Conservation (phyloP, 768 basidiomycete genomes). For the Butyriboletus loyo region DNA sequence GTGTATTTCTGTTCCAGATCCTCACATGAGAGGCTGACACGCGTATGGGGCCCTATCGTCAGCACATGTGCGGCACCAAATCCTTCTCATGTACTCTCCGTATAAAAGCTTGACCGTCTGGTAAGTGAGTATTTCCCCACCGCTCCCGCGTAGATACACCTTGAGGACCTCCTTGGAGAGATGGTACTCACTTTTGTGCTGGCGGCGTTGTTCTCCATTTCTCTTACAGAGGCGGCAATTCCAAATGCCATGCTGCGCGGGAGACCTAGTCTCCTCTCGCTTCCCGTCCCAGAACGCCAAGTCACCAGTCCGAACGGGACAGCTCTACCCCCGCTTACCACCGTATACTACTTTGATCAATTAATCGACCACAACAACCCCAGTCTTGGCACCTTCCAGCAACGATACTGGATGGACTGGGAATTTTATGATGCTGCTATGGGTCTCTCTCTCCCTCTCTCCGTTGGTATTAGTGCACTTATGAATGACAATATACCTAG, state of each 20-base stretch:
- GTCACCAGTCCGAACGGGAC: conserved; percentile 24
- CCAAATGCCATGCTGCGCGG: conserved; percentile 20
- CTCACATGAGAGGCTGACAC: conserved; percentile 1
- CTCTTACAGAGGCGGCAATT: conserved; percentile 20
- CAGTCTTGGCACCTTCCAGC: conserved; percentile 70
- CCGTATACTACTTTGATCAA: conserved; percentile 32
- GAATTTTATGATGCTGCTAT: conserved; percentile 59
- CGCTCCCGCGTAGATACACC: neutral
- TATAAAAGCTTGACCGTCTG: conserved; percentile 4
- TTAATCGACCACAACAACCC: conserved; percentile 49
- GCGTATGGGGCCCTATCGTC: conserved; percentile 1
- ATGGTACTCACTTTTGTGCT: conserved; percentile 14
- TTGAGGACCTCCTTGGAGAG: neutral
- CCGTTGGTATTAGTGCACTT: neutral
- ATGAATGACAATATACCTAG: neutral
- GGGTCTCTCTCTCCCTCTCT: neutral
- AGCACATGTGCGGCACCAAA: conserved; percentile 1
- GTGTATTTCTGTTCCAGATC: neutral
- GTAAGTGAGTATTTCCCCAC: neutral
- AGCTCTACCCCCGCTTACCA: conserved; percentile 23
- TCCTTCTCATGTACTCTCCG: conserved; percentile 3
- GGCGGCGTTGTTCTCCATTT: conserved; percentile 5
- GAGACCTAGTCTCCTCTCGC: conserved; percentile 9
- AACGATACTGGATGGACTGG: conserved; percentile 69
- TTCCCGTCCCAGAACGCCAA: conserved; percentile 8